Evolutionary conservation across 352 stramenopile species (phyloP), one percentile per base, ranked within the genome.

Genomic region (Pythium angustatum): DNA sequence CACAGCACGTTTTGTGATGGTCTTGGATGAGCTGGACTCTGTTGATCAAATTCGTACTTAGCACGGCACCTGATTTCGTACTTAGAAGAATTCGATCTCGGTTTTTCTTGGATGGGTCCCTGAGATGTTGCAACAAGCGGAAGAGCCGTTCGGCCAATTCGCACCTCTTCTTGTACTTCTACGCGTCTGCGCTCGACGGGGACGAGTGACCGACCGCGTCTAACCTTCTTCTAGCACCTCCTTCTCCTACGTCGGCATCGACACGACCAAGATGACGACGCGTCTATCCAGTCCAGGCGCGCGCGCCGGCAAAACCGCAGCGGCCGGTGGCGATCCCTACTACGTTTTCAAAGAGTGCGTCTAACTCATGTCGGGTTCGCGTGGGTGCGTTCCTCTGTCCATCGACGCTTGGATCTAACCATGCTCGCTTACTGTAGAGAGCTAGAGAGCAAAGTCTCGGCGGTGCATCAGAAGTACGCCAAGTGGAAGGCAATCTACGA

Each of bases 311-410:
- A 44, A 62, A 22, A 45, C 59, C 9, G 50, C 59, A 12, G 62
- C 63, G 19, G 81, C 84, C 27, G 87, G 78, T 62, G 82, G 75
- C 27, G 84, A 93, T 54, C 84, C 84, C 43, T 93, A 89, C 71
- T 93, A 93, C 68, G 84, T 93, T 11, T 93, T 91, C 62, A 93
- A 91, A 68, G 84, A 93, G 84, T 93, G 65, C 69, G 76, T 75
- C n/a, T n/a, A n/a, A n/a, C n/a, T n/a, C n/a, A n/a, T n/a, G n/a
- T n/a, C n/a, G n/a, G n/a, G n/a, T n/a, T n/a, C n/a, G n/a, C n/a
- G n/a, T n/a, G n/a, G n/a, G n/a, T n/a, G n/a, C n/a, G n/a, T n/a
- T n/a, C n/a, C n/a, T n/a, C n/a, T n/a, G n/a, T n/a, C n/a, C n/a
- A n/a, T n/a, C n/a, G n/a, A n/a, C n/a, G n/a, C n/a, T n/a, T n/a